Base-by-base conservation (phyloP, 345 rosid species). In the Pseudoturritis turrita region DNA sequence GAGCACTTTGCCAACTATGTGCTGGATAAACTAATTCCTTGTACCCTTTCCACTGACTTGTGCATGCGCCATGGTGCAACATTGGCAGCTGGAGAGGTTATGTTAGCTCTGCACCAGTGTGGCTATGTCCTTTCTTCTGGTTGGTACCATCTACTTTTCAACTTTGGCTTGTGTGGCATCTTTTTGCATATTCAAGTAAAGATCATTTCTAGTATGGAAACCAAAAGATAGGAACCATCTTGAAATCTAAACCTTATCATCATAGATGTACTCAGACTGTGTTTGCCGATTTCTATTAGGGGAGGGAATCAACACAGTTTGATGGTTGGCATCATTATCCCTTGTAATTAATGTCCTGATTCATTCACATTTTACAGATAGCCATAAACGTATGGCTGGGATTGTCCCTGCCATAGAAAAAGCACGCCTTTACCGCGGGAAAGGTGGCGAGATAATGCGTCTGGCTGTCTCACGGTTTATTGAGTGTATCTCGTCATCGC, bases 371-470 rank as follows among this genome's bases (percentile, higher is more conserved):
- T 62, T 51, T 13, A 64, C 90, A 94, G 97, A 88, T 54, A 88
- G 70, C 68, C 91, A 91, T 59, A 94, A 81, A 71, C 69, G 61
- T 67, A 72, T 89, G 77, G 92, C 96, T 77, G 91, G 88, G 26
- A 64, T 95, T 26, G 87, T 94, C 71, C 88, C 91, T 76, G 91
- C 89, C 68, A 88, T 94, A 70, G 97, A 95, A 79, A 91, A 91
- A 84, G 99, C 96, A 66, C 96, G 97, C 29, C 97, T 94, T 54
- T 95, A 89, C 71, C 93, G 96, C 35, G 99, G 99, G 60, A 95
- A 95, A 83, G 99, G 98, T 65, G 98, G 98, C 80, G 98, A 94
- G 75, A 91, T 94, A 78, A 94, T 94, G 98, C 95, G 97, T 8
- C 79, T 86, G 67, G 99, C 97, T 80, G 99, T 89, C 76, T 95